phyloP scores from a whole-genome alignment of 306 rosid genomes.

The Quercus aquifolioides region DNA sequence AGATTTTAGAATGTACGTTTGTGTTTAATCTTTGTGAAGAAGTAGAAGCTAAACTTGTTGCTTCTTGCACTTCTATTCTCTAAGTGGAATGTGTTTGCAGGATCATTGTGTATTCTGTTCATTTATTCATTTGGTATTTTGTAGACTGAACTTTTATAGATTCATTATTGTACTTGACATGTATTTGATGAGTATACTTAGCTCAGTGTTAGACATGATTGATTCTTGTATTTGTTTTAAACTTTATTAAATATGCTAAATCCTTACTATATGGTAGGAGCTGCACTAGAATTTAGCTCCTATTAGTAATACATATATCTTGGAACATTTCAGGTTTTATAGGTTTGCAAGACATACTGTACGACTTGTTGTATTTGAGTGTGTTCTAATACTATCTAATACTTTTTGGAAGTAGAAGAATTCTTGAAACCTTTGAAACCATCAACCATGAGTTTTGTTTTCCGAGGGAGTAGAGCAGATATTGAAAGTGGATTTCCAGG shows the following conservation, averaged over 20 bases:
- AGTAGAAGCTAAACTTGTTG: background rate
- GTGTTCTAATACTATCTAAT: background rate
- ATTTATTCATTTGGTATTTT: background rate
- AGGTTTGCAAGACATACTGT: background rate
- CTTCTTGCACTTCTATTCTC: background rate
- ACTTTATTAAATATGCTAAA: background rate
- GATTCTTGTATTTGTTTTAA: background rate
- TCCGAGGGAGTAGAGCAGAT: conserved; percentile 68
- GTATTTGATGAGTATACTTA: background rate
- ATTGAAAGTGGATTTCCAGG: conserved; percentile 72
- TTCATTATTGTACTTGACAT: background rate
- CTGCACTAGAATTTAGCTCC: background rate
- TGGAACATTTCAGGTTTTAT: background rate
- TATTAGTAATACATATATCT: background rate
- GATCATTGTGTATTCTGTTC: background rate
- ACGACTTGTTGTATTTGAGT: background rate
- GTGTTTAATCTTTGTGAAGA: background rate
- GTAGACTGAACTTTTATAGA: background rate
- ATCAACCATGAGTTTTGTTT: conserved; percentile 56
- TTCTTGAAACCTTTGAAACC: background rate
- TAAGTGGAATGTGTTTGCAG: background rate
- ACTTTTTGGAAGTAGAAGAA: background rate
- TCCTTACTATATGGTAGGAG: background rate
- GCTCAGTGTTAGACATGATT: background rate
- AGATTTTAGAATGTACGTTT: background rate